These are phyloP conservation scores for Coemansia sp. DNA, from an alignment of 192 early-diverging fungal species.

Conservation along the genomic window DNA sequence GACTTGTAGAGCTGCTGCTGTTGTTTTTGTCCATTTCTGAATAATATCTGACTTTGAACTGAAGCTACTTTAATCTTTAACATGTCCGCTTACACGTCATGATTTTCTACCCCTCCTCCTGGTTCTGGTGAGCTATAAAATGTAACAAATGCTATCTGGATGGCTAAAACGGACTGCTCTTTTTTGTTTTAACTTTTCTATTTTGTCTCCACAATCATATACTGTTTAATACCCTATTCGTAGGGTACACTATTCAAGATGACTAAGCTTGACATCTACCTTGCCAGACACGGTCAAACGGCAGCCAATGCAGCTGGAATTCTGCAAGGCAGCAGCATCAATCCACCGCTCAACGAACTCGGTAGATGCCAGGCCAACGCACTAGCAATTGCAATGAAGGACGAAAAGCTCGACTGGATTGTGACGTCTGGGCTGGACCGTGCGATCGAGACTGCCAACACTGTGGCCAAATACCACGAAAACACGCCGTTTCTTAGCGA, in stretches of 20 bases:
- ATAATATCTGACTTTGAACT: no score
- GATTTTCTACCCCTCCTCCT: neutral
- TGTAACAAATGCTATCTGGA: neutral
- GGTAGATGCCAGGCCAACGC: conserved; percentile 31
- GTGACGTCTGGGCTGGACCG: conserved; percentile 35
- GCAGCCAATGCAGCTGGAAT: conserved; percentile 31
- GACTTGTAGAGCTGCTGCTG: neutral
- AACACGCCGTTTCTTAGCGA: conserved; percentile 27
- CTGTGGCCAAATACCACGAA: conserved; percentile 24
- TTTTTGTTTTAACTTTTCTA: neutral
- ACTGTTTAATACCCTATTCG: neutral
- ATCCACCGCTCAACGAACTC: conserved; percentile 31
- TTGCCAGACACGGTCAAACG: conserved; percentile 51
- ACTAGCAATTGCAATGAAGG: conserved; percentile 26
- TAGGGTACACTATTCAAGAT: neutral
- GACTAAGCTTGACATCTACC: conserved; percentile 22
- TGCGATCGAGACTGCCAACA: conserved; percentile 34
- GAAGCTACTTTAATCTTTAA: neutral
- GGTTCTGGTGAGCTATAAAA: neutral
- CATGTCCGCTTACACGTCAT: neutral
- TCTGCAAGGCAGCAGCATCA: conserved; percentile 37
- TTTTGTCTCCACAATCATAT: neutral
- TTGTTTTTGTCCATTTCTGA: no score
- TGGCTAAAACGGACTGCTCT: no score
- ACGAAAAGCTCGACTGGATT: conserved; percentile 38